phyloP scores from a whole-genome alignment of 352 stramenopile species.

The Phytopythium vexans region DNA sequence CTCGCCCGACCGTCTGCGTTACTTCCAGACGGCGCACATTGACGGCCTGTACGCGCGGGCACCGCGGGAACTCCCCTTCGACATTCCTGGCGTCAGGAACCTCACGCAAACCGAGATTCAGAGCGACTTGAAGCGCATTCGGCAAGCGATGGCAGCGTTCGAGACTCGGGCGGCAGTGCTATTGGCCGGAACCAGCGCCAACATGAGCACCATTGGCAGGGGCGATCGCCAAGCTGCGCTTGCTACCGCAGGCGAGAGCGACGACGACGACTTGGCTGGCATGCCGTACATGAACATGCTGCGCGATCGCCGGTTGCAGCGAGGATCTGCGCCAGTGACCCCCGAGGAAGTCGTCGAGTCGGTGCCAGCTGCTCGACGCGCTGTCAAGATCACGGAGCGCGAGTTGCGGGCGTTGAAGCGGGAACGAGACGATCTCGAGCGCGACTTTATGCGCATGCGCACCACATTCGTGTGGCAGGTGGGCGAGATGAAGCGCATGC shows the following conservation, averaged over 20 bases:
- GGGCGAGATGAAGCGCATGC: slow-evolving; percentile 60
- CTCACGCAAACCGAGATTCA: slow-evolving; percentile 46
- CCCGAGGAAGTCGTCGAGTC: slow-evolving; percentile 75
- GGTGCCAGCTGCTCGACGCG: slow-evolving; percentile 55
- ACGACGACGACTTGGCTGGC: slow-evolving; percentile 17
- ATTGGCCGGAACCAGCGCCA: slow-evolving; percentile 2
- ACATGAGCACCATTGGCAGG: neutral
- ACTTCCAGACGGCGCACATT: slow-evolving; percentile 30
- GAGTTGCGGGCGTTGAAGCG: slow-evolving; percentile 64
- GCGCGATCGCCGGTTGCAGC: slow-evolving; percentile 32
- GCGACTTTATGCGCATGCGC: slow-evolving; percentile 65
- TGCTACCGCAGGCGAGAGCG: slow-evolving; percentile 20
- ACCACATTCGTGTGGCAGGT: slow-evolving; percentile 62
- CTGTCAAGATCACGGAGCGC: slow-evolving; percentile 72
- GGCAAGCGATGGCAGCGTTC: slow-evolving; percentile 42
- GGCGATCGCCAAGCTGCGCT: slow-evolving; percentile 6
- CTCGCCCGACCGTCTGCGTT: slow-evolving; percentile 22
- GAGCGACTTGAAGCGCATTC: slow-evolving; percentile 56
- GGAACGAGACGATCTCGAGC: slow-evolving; percentile 76
- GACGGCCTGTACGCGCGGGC: slow-evolving; percentile 41
- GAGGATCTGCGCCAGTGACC: slow-evolving; percentile 46
- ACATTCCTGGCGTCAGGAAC: slow-evolving; percentile 52
- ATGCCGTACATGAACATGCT: slow-evolving; percentile 18
- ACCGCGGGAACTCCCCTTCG: slow-evolving; percentile 41
- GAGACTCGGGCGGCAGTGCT: slow-evolving; percentile 29